Conservation (phyloP, 2,329 filamentous ascomycete genomes). For the Diaporthe capsici region DNA sequence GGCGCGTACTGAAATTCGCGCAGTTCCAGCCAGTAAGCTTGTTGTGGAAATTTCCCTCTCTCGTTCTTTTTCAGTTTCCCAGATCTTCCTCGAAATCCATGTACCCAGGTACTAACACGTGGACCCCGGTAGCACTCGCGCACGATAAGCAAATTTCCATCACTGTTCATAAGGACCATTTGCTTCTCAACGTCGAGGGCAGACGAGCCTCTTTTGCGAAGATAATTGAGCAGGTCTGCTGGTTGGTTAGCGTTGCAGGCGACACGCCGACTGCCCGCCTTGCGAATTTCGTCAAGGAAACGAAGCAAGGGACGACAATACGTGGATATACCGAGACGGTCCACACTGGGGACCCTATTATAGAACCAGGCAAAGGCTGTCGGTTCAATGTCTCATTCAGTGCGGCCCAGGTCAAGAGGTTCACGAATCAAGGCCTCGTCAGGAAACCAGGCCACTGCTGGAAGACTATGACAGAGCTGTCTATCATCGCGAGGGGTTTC, state of each 20-base stretch:
- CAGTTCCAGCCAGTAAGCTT: neutral
- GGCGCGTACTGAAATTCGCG: accelerated
- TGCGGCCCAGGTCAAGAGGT: neutral
- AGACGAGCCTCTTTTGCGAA: too few species aligned
- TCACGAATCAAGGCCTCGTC: too few species aligned
- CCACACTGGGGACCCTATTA: neutral
- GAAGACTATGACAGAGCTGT: conserved; percentile 5
- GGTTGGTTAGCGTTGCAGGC: neutral
- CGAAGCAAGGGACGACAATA: neutral
- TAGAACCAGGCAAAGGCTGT: accelerated
- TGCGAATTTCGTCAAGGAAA: neutral
- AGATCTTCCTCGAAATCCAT: too few species aligned
- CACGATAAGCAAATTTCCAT: neutral
- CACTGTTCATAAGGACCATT: neutral
- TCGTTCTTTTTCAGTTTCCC: neutral
- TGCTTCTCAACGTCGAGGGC: neutral
- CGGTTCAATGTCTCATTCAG: neutral
- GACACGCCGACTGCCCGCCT: neutral
- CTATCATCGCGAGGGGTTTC: neutral
- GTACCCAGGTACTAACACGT: neutral
- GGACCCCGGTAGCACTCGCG: neutral
- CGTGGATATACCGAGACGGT: neutral
- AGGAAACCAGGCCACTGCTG: neutral
- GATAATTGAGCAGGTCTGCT: neutral
- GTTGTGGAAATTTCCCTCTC: too few species aligned